Evolutionary conservation across 495 filamentous ascomycete species (phyloP).

Genomic region (Xylaria sp.): DNA sequence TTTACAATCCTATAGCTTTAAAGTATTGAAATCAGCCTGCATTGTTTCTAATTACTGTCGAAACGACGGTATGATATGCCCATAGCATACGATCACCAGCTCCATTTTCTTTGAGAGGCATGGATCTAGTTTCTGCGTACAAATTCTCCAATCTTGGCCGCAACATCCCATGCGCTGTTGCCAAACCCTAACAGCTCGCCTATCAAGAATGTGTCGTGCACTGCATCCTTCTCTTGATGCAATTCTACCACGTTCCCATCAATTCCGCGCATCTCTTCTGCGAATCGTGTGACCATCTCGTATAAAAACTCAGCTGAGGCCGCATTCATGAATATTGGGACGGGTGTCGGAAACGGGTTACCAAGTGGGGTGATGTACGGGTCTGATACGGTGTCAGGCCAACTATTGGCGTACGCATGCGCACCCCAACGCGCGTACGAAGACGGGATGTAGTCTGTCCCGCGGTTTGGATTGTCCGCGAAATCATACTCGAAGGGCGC

Average conservation of each 20-base stretch:
- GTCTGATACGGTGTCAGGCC: neutral
- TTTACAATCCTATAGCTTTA: neutral
- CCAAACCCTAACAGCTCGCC: conserved; percentile 29
- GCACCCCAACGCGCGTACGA: conserved; percentile 29
- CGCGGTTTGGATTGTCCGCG: neutral
- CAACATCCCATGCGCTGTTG: conserved; percentile 27
- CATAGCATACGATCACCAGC: neutral
- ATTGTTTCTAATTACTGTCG: neutral
- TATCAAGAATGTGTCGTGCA: conserved; percentile 29
- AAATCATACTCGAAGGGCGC: conserved; percentile 28
- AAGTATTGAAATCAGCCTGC: no score
- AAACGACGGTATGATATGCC: neutral
- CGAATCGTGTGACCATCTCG: conserved; percentile 10
- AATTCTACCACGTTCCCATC: conserved; percentile 23
- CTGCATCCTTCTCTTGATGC: conserved; percentile 24
- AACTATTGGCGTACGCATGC: conserved; percentile 12
- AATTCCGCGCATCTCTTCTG: conserved; percentile 24
- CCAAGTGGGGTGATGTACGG: conserved; percentile 31
- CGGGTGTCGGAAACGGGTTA: conserved; percentile 26
- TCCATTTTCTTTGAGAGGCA: neutral
- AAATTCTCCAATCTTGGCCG: conserved; percentile 22
- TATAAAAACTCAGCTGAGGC: conserved; percentile 28
- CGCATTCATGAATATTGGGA: conserved; percentile 28
- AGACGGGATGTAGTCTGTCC: conserved; percentile 26
- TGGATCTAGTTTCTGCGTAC: conserved; percentile 1